Percentiles rank a stretch among this genome's conserved stretches.
Conservation (phyloP, 2,329 filamentous ascomycete species). For the Drechslerella stenobrocha region DNA sequence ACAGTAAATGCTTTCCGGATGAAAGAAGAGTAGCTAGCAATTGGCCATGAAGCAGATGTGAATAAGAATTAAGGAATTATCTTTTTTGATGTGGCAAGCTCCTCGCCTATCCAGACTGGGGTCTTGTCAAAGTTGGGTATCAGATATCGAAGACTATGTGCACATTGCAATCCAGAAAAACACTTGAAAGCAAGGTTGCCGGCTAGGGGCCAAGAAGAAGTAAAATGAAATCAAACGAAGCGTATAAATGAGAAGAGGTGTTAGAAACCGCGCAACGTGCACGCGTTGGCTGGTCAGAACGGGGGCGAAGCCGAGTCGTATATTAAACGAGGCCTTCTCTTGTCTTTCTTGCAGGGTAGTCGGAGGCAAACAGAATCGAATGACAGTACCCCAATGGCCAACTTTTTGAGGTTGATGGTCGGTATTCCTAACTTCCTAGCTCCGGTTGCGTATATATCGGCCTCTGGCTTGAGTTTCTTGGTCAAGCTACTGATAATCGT, state of each 20-base stretch:
- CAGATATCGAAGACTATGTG: conserved; percentile 6
- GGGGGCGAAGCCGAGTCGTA: conserved; percentile 17
- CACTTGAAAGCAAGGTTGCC: no score
- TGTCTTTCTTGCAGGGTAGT: conserved; percentile 11
- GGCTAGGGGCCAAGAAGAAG: conserved; percentile 9
- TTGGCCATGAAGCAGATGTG: conserved; percentile 14
- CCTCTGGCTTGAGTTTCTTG: conserved; percentile 19
- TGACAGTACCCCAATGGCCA: conserved; percentile 22
- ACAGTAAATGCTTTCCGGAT: conserved; percentile 19
- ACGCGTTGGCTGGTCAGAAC: conserved; percentile 2
- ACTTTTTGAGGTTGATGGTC: conserved; percentile 23
- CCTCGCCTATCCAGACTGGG: conserved; percentile 13
- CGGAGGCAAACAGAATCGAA: conserved; percentile 42
- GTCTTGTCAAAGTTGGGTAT: conserved; percentile 15
- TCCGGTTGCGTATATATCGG: conserved; percentile 16
- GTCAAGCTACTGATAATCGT: no score
- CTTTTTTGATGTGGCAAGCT: conserved; percentile 26
- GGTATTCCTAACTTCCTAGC: conserved; percentile 19
- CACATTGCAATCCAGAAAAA: no score
- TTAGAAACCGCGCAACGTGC: conserved; percentile 15
- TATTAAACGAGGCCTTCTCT: conserved; percentile 22
- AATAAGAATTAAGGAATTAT: conserved; percentile 44
- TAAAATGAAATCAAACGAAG: conserved; percentile 4
- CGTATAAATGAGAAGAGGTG: conserved; percentile 2
- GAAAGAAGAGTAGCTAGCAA: conserved; percentile 15